Percentiles rank a stretch among this genome's conserved stretches.
Evolutionary conservation across 176 grass and related monocot species (phyloP).

Genomic region (Eragrostis nindensis): DNA sequence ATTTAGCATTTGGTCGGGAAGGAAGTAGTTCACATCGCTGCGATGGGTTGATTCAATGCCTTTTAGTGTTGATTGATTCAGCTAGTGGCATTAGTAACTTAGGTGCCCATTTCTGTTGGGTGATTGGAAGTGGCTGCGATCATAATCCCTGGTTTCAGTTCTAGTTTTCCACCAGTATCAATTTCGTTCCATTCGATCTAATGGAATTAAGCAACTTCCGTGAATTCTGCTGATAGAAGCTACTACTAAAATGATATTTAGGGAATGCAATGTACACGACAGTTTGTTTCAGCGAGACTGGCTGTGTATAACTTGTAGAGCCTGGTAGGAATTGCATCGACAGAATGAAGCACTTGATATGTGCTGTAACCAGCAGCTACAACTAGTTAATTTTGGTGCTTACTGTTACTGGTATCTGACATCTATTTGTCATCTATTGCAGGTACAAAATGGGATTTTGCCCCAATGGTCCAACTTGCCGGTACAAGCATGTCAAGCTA

Average conservation of each 20-base stretch:
- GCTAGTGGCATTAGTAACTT: not conserved
- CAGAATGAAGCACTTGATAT: not conserved
- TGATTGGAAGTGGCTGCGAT: not conserved
- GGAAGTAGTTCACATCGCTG: not conserved
- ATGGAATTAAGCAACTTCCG: not conserved
- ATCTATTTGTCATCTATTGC: not conserved
- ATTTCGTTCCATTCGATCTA: constrained; percentile 7
- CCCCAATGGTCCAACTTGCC: constrained; percentile 87
- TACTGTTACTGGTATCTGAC: not conserved
- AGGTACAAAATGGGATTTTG: constrained; percentile 99
- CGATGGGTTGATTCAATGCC: not conserved
- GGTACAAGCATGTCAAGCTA: constrained; percentile 76
- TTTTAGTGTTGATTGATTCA: not conserved
- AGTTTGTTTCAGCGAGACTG: constrained; percentile 18
- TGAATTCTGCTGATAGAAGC: not conserved
- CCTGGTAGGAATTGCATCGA: not conserved
- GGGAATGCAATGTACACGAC: constrained; percentile 13
- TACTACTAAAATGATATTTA: constrained; percentile 8
- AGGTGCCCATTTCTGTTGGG: not conserved
- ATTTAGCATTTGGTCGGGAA: not conserved
- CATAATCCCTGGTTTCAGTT: not conserved
- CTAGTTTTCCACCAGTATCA: not conserved
- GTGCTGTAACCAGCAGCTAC: not conserved
- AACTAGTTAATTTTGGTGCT: not conserved
- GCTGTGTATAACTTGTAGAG: not conserved